phyloP scores from a whole-genome alignment of 2,329 filamentous ascomycete species.

The Botrytis fragariae region DNA sequence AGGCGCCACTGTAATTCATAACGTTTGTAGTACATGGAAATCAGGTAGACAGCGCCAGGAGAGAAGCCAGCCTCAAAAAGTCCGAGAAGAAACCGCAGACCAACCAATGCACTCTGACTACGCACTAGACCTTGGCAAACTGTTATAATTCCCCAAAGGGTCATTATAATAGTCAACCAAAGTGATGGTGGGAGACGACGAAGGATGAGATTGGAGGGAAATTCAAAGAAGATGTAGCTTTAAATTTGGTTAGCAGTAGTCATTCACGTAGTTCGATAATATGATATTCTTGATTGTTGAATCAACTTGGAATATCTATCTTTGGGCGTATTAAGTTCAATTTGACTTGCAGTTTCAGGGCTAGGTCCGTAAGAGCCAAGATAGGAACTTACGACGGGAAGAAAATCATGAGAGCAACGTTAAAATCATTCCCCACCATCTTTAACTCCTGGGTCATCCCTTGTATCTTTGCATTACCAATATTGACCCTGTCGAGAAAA shows the following conservation, averaged over 20 bases:
- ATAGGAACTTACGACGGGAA: slow-evolving; percentile 23
- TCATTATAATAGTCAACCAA: slow-evolving; percentile 42
- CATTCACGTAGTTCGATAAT: not conserved
- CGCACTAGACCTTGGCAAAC: slow-evolving; percentile 34
- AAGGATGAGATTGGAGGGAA: slow-evolving; percentile 35
- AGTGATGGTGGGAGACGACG: slow-evolving; percentile 40
- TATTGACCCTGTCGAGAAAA: slow-evolving; percentile 74
- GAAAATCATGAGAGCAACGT: slow-evolving; percentile 52
- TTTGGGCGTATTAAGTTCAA: not conserved
- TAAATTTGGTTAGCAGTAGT: not conserved
- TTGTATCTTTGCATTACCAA: slow-evolving; percentile 68
- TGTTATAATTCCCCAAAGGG: slow-evolving; percentile 45
- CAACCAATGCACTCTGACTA: slow-evolving; percentile 63
- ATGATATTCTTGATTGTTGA: not conserved
- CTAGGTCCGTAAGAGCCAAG: not conserved
- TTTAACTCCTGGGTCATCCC: slow-evolving; percentile 64
- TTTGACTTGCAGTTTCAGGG: not conserved
- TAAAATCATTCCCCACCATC: slow-evolving; percentile 46
- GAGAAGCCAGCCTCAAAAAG: slow-evolving; percentile 54
- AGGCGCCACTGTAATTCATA: slow-evolving; percentile 51
- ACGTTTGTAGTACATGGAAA: slow-evolving; percentile 50
- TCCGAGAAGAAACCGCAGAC: slow-evolving; percentile 66
- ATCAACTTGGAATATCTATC: not conserved
- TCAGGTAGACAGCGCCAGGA: slow-evolving; percentile 51
- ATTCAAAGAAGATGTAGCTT: slow-evolving; percentile 41